Base-by-base conservation (phyloP, 495 filamentous ascomycete genomes). In the Hypoxylon perforatum region DNA sequence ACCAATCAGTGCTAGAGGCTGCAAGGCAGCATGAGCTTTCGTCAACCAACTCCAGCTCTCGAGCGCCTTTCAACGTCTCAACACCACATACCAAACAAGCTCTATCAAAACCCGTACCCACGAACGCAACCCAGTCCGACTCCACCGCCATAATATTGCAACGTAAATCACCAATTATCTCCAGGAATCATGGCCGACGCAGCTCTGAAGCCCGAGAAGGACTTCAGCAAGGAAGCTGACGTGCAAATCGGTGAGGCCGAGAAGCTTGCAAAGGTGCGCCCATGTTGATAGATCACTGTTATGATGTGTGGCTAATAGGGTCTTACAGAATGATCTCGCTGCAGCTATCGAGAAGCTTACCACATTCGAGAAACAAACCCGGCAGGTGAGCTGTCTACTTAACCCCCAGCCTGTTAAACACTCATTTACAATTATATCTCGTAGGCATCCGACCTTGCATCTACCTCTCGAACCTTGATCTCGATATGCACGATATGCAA, bases 401-500 rank as follows among this genome's bases (percentile, higher is more conserved):
- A 30, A 1, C 18, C 30, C 57, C 23, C 41, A 23, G 48, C 18
- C 28, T 44, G 25, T 61, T 50, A 12, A 62, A 64, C 42, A 74
- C 52, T 62, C 11, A 61, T 66, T 60, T 48, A 65, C 42, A 30
- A 19, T 54, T 21, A 45, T 28, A 14, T 33, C 46, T 22, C 55
- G 50, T 63, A 97, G 94, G 91, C 94, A 19, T 96, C 94, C 56
- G 95, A 99, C 80, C 87, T 99, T 48, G 89, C 95, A 41, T 96
- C 95, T 12, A 97, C 96, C 65, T 96, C 93, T 48, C 89, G 94
- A 71, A 81, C 96, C 56, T 83, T 99, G 57, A 81, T 96, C 75
- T 82, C 87, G 47, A 94, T 97, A 75, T 91, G 97, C 79, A 96
- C 92, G 69, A 87, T 98, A 80, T 93, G 92, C 83, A 97, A 97